These are phyloP conservation scores for Fusarium sp. DNA, from an alignment of 2,329 filamentous ascomycete species.

Conservation along the genomic window DNA sequence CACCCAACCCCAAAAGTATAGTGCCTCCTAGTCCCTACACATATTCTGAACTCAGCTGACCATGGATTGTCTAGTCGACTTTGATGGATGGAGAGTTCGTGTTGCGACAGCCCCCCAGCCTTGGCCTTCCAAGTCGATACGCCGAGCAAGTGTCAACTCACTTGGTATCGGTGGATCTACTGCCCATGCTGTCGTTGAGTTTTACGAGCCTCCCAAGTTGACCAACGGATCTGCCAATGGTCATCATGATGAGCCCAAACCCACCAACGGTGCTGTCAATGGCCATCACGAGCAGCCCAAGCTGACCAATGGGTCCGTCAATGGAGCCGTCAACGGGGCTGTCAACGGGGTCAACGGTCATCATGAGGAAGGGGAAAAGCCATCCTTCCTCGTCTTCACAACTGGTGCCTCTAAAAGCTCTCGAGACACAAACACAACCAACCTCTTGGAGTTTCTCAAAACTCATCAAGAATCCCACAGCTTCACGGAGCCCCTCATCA, in stretches of 20 bases:
- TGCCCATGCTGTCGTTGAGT: slow-evolving; percentile 55
- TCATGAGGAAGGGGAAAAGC: neutral
- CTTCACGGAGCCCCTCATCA: slow-evolving; percentile 24
- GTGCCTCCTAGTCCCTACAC: neutral
- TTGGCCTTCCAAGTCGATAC: slow-evolving; percentile 39
- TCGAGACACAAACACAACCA: slow-evolving; percentile 29
- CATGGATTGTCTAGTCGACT: slow-evolving; percentile 20
- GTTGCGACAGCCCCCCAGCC: slow-evolving; percentile 35
- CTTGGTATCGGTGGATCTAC: slow-evolving; percentile 60
- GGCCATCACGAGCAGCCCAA: neutral
- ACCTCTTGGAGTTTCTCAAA: slow-evolving; percentile 29
- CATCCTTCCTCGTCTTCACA: slow-evolving; percentile 30
- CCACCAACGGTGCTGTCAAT: neutral
- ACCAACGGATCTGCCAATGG: slow-evolving; percentile 5
- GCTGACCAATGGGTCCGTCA: neutral
- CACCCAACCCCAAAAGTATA: slow-evolving; percentile 42
- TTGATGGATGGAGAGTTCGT: slow-evolving; percentile 40
- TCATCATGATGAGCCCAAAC: too few relatives aligned
- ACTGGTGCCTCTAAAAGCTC: slow-evolving; percentile 34
- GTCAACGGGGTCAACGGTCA: slow-evolving; percentile 12
- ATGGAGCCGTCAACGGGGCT: neutral
- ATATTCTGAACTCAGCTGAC: slow-evolving; percentile 5
- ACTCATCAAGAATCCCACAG: slow-evolving; percentile 24
- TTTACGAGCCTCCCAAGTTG: slow-evolving; percentile 24
- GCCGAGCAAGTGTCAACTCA: slow-evolving; percentile 46